phyloP scores from a whole-genome alignment of 2,329 filamentous ascomycete genomes.

The Botrytis medusae region DNA sequence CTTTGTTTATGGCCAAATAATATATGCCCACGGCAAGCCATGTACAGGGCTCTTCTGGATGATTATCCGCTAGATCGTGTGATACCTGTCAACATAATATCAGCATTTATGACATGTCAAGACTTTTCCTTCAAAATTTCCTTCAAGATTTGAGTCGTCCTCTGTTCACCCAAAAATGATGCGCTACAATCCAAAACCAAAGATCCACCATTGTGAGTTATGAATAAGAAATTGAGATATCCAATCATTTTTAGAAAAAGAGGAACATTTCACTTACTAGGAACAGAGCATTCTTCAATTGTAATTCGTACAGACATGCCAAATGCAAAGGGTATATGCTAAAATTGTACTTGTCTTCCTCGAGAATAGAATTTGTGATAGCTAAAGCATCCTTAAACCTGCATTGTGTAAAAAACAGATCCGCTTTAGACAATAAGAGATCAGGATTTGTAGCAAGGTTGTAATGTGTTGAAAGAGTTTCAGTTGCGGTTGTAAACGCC shows the following conservation, averaged over 20 bases:
- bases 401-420: conserved; percentile 91
- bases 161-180: background rate
- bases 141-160: background rate
- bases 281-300: conserved; percentile 84
- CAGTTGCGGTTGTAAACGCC: conserved; percentile 80
- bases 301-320: conserved; percentile 85
- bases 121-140: background rate
- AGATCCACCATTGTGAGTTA: background rate
- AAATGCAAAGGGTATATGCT: conserved; percentile 86
- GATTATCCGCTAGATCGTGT: conserved; percentile 87
- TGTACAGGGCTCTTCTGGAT: conserved; percentile 85
- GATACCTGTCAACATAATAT: conserved; percentile 50
- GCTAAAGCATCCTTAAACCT: conserved; percentile 83
- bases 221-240: background rate
- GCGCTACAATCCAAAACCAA: too few relatives aligned
- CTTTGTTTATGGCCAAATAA: conserved; percentile 84
- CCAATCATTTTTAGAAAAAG: background rate
- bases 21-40: conserved; percentile 96
- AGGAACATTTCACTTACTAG: conserved; percentile 46
- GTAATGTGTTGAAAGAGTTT: conserved; percentile 92
- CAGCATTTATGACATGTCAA: background rate
- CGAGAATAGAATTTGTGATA: conserved; percentile 80
- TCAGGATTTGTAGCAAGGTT: conserved; percentile 83
- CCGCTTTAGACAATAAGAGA: conserved; percentile 83
- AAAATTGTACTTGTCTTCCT: conserved; percentile 86